A percentile compares a stretch with the other conserved stretches of the same genome.
phyloP scores from a whole-genome alignment of 345 rosid species.

The Nasturtium officinale region DNA sequence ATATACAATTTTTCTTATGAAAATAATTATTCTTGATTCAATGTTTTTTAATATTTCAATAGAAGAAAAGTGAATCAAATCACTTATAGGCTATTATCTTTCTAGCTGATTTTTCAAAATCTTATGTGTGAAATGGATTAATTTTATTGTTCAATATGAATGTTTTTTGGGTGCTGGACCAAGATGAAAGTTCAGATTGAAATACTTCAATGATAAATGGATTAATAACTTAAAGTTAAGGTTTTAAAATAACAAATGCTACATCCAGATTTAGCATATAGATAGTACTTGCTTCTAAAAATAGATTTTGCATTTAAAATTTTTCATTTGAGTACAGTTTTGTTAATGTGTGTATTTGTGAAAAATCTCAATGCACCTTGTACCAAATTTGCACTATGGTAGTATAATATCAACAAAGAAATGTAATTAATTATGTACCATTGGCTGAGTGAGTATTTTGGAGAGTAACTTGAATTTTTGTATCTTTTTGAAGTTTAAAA shows the following conservation, averaged over 20 bases:
- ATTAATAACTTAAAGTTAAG: not conserved
- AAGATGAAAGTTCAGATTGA: not conserved
- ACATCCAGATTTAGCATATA: not conserved
- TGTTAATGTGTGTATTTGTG: not conserved
- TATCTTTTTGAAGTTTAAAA: too few relatives aligned
- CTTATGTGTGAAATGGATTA: not conserved
- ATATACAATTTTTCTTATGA: not conserved
- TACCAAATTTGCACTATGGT: not conserved
- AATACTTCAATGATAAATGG: not conserved
- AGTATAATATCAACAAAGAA: too few relatives aligned
- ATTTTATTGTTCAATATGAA: not conserved
- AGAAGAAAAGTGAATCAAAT: slow-evolving; percentile 1
- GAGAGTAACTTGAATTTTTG: too few relatives aligned
- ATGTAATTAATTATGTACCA: too few relatives aligned
- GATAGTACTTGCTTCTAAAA: not conserved
- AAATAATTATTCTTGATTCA: slow-evolving; percentile 21
- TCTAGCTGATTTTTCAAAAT: slow-evolving; percentile 5
- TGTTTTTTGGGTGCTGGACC: not conserved
- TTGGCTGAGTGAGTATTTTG: too few relatives aligned
- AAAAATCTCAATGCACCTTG: not conserved
- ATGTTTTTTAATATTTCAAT: not conserved
- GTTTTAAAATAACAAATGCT: not conserved
- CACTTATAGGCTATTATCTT: slow-evolving; percentile 24
- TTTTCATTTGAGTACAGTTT: not conserved
- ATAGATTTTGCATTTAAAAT: not conserved